phyloP scores from a whole-genome alignment of 441 rosid species.

The Syzygium malaccense region DNA sequence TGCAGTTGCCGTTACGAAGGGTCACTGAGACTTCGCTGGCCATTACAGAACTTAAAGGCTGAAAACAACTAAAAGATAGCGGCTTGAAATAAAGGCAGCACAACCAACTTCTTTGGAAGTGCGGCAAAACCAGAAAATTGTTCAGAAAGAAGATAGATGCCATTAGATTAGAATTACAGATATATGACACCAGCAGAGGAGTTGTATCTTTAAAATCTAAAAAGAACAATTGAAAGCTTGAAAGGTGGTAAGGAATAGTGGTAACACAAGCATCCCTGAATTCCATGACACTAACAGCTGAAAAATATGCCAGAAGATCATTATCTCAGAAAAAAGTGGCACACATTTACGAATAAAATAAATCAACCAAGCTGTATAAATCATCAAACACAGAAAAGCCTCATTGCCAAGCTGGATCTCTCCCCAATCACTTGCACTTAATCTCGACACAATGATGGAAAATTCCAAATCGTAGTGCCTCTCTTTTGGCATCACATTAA shows the following conservation, averaged over 20 bases:
- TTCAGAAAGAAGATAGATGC: neutral
- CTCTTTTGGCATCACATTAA: neutral
- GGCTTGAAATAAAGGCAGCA: slow-evolving; percentile 12
- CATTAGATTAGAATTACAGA: neutral
- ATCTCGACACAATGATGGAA: neutral
- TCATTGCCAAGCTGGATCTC: neutral
- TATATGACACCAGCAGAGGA: neutral
- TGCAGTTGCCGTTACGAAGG: slow-evolving; percentile 25
- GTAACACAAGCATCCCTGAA: neutral
- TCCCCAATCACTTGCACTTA: neutral
- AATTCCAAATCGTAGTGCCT: neutral
- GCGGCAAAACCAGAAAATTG: slow-evolving; percentile 26
- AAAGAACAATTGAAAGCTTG: neutral
- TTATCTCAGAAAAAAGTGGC: neutral
- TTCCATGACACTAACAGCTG: neutral
- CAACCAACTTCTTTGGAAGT: slow-evolving; percentile 22
- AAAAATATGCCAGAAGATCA: neutral
- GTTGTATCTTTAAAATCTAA: neutral
- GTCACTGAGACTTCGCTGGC: slow-evolving; percentile 22
- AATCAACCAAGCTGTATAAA: neutral
- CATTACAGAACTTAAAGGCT: slow-evolving; percentile 9
- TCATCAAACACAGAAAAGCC: neutral
- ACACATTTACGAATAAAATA: neutral
- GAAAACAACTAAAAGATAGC: slow-evolving; percentile 1
- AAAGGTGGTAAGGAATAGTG: neutral